Evolutionary conservation across 2,329 filamentous ascomycete genomes (phyloP), one percentile per base, ranked within the genome.

Genomic region (Capronia americana): DNA sequence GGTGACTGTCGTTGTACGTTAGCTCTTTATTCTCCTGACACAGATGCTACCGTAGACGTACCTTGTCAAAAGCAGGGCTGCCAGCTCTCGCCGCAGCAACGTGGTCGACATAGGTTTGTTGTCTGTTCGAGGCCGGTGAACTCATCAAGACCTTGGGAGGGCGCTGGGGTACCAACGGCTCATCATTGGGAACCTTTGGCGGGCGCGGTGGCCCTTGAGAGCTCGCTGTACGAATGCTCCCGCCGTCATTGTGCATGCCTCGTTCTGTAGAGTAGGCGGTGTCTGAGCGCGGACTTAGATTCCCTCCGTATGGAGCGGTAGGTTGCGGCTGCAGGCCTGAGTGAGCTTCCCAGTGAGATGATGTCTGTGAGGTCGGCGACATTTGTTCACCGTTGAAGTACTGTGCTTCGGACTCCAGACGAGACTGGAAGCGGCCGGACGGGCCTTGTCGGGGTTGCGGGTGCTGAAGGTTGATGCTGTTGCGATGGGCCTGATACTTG

Each of bases 401-500:
- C 59, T 86, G 83, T 14, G 87, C 87, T 73, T 88, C 83, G 1
- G 82, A 83, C 75, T 90, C 87, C 10, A 90, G 79, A 23, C 86
- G 83, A 61, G 82, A 84, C 73, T 89, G 86, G 72, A 88, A 87
- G 44, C 86, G 85, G 46, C 83, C 83, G 1, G 87, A 88, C 1
- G 86, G 84, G 1, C 87, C 87, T 67, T 84, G 85, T 41, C 87
- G 83, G 14, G 87, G 87, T 74, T 89, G 87, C 12, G 87, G 87
- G 73, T 90, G 87, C 71, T 88, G 84, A 51, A 90, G 77, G 70
- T 88, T 86, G 64, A 89, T 75, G 57, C 86, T 88, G 74, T 88
- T 87, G 65, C 87, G 84, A 71, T 89, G 85, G 65, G 86, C 87
- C 70, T 87, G 85, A 72, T 89, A 90, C 71, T 89, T 89, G 17